Conservation (phyloP, 192 early-diverging fungal species). For the Backusella tarrabulga region DNA sequence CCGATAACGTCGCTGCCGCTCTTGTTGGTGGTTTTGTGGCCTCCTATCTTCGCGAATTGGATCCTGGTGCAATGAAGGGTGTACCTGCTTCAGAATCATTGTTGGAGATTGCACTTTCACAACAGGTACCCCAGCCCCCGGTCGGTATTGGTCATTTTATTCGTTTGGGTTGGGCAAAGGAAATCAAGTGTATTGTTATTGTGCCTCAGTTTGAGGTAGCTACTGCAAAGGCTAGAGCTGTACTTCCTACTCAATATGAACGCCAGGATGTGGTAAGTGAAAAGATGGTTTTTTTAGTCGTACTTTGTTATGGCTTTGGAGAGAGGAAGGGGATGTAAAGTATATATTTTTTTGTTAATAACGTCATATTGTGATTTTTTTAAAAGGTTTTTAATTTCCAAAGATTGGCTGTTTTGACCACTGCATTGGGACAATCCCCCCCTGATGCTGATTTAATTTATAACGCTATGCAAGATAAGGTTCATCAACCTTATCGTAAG, state of each 20-base stretch:
- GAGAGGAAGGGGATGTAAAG: not conserved
- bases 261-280: constrained; percentile 76
- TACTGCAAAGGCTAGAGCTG: constrained; percentile 88
- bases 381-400: constrained; percentile 83
- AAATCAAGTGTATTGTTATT: constrained; percentile 73
- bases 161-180: constrained; percentile 61
- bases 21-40: constrained; percentile 94
- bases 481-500: constrained; percentile 96
- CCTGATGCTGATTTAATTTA: constrained; percentile 78
- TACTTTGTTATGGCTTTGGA: not conserved
- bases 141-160: constrained; percentile 69
- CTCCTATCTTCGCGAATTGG: constrained; percentile 70
- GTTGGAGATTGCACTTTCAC: constrained; percentile 33
- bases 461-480: constrained; percentile 92
- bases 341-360: not conserved
- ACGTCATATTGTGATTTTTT: not conserved
- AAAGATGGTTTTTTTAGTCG: not conserved
- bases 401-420: constrained; percentile 88
- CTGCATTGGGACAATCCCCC: constrained; percentile 69
- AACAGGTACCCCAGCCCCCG: constrained; percentile 49
- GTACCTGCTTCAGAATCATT: constrained; percentile 52
- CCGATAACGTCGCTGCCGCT: constrained; percentile 95
- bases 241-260: constrained; percentile 75
- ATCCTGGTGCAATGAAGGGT: constrained; percentile 39
- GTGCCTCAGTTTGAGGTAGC: constrained; percentile 92